These are phyloP conservation scores for Rhodotorula glutinis DNA, from an alignment of 1,284 basidiomycete genomes.

Conservation along the genomic window DNA sequence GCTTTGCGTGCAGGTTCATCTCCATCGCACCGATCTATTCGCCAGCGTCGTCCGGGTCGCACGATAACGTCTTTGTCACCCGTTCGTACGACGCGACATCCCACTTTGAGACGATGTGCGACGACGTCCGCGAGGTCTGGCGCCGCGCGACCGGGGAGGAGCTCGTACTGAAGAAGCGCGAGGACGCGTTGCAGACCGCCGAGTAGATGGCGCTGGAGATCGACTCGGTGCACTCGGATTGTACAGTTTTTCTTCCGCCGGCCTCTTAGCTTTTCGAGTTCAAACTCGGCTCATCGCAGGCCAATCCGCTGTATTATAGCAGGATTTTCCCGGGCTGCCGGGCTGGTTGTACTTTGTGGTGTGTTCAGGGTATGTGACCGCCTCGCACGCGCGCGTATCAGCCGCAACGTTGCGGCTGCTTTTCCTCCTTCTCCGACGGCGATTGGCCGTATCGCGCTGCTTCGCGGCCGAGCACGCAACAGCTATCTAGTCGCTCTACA, in stretches of 20 bases:
- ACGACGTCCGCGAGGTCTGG: conserved; percentile 92
- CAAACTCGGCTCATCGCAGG: too few relatives aligned
- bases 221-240: too few relatives aligned
- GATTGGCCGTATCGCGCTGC: too few relatives aligned
- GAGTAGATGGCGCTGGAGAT: not conserved
- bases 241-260: too few relatives aligned
- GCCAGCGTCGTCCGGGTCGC: conserved; percentile 72
- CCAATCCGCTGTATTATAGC: too few relatives aligned
- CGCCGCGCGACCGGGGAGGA: conserved; percentile 71
- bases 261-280: too few relatives aligned
- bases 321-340: too few relatives aligned
- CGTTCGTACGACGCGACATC: conserved; percentile 97
- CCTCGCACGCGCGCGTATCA: too few relatives aligned
- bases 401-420: not conserved
- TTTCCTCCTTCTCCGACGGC: not conserved
- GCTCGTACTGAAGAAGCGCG: conserved; percentile 74
- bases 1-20: conserved; percentile 65
- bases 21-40: conserved; percentile 83
- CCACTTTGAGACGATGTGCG: conserved; percentile 76
- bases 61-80: conserved; percentile 87
- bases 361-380: too few relatives aligned
- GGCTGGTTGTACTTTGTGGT: too few relatives aligned
- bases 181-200: conserved; percentile 41
- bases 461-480: too few relatives aligned
- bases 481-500: too few relatives aligned